Evolutionary conservation across 2,329 filamentous ascomycete species (phyloP), one percentile per base, ranked within the genome.

Genomic region (Chaetomiaceae sp.): DNA sequence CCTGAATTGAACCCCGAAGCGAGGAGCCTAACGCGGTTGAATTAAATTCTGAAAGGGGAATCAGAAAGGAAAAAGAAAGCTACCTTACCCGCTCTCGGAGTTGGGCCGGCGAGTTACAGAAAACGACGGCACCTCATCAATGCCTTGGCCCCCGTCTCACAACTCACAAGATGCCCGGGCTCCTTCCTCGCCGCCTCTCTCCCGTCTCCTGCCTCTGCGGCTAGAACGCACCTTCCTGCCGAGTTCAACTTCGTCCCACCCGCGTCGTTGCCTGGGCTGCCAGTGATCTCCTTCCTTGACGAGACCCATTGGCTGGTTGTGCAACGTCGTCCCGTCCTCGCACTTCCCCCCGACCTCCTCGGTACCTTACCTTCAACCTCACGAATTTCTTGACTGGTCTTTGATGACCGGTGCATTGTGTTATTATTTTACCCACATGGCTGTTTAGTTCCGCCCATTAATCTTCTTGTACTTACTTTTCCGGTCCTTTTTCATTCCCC

Each of bases 1-100:
- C 31, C 36, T 47, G 52, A 47, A 42, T 50, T 40, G 52, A 54
- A 46, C 52, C 47, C 46, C 36, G 7, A 46, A 50, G 46, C 34
- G 46, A 46, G 34, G 15, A 46, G 42, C 53, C 33, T 52, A 40
- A 33, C 48, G 53, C 53, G 48, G 48, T 25, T 47, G 27, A 31
- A 23, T 22, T 38, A 33, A 38, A 48, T 38, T 53, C 45, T 31
- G 14, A 23, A 42, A 51, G n/a, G 15, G 43, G 39, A 40, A 31
- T 31, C 27, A 43, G 27, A 43, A 43, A 43, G 38, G 33, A 33
- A 50, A 38, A 31, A 40, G 27, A 50, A 27, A 40, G 5, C n/a
- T 4, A 20, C 36, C 36, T 38, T 17, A 38, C 27, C n/a, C 46
- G 51, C 46, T 39, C 9, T 27, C 19, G 25, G 38, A 42, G 27